phyloP scores from a whole-genome alignment of 2,329 filamentous ascomycete species.

The Trichothecium roseum region DNA sequence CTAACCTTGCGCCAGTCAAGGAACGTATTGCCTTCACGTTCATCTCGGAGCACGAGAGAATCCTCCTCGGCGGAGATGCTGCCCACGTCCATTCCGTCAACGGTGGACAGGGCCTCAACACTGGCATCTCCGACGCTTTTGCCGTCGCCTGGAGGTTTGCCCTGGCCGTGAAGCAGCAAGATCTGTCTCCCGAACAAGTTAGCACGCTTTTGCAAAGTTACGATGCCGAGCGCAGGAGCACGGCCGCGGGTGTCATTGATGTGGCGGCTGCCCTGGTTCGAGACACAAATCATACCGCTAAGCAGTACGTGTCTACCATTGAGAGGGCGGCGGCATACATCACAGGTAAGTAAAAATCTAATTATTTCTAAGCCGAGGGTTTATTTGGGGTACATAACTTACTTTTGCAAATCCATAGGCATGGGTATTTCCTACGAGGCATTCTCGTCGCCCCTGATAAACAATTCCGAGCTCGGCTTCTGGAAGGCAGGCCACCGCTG shows the following conservation, averaged over 20 bases:
- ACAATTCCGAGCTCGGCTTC: constrained; percentile 19
- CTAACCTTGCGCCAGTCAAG: constrained; percentile 13
- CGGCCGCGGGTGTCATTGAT: constrained; percentile 33
- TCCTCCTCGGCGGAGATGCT: constrained; percentile 22
- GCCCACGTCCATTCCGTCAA: constrained; percentile 22
- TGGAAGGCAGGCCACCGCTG: constrained; percentile 27
- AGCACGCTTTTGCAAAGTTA: constrained; percentile 28
- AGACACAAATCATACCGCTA: constrained; percentile 30
- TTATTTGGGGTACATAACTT: too few relatives aligned
- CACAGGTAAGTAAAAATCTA: constrained; percentile 21
- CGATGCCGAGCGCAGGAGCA: constrained; percentile 30
- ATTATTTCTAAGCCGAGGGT: too few relatives aligned
- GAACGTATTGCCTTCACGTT: constrained; percentile 16
- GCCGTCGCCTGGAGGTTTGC: constrained; percentile 40
- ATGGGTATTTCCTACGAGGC: constrained; percentile 31
- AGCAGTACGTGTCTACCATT: constrained; percentile 34
- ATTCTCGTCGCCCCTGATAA: constrained; percentile 22
- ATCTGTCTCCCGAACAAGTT: constrained; percentile 10
- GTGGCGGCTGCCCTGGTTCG: constrained; percentile 35
- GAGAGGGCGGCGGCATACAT: constrained; percentile 37
- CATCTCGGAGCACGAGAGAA: constrained; percentile 21
- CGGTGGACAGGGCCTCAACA: constrained; percentile 22
- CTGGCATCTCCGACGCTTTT: constrained; percentile 22
- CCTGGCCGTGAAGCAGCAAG: constrained; percentile 12
- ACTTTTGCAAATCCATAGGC: too few relatives aligned